A percentile compares a stretch with the other conserved stretches of the same genome.
These are phyloP conservation scores for Cyberlindnera samutprakarnensis DNA, from an alignment of 805 yeast species.

Conservation along the genomic window DNA sequence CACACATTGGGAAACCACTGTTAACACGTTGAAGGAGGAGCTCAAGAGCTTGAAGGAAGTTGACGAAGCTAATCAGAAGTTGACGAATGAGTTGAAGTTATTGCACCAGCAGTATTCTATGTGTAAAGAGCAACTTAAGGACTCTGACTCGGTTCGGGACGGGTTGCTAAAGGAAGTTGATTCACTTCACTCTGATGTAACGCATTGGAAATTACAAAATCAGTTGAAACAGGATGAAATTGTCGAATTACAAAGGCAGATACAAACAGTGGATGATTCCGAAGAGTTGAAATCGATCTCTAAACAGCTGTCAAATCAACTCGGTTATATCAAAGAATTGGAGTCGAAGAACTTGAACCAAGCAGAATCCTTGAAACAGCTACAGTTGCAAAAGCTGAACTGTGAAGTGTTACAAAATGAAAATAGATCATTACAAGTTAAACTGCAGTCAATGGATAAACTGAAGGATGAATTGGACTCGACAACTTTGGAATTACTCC, in stretches of 20 bases:
- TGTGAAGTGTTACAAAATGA: constrained; percentile 51
- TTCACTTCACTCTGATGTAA: constrained; percentile 1
- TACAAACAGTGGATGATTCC: background rate
- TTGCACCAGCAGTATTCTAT: background rate
- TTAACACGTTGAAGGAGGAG: constrained; percentile 12
- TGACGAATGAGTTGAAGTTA: background rate
- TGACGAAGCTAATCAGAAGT: constrained; percentile 4
- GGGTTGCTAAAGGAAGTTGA: constrained; percentile 4
- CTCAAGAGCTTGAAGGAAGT: constrained; percentile 9
- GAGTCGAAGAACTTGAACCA: constrained; percentile 49
- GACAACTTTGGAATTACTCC: constrained; percentile 41
- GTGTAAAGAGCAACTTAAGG: constrained; percentile 4
- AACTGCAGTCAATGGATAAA: constrained; percentile 30
- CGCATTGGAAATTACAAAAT: background rate
- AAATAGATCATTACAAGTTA: constrained; percentile 33
- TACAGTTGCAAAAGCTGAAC: constrained; percentile 39
- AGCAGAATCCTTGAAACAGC: constrained; percentile 40
- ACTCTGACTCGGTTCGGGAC: constrained; percentile 4
- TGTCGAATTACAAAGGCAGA: constrained; percentile 15
- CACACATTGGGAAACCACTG: constrained; percentile 16
- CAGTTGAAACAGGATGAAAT: constrained; percentile 20
- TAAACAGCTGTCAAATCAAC: constrained; percentile 31
- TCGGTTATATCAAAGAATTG: constrained; percentile 35
- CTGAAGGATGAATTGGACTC: constrained; percentile 39
- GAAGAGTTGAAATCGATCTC: background rate